Evolutionary conservation across 2,329 filamentous ascomycete genomes (phyloP).

Genomic region (Exophiala sp.): DNA sequence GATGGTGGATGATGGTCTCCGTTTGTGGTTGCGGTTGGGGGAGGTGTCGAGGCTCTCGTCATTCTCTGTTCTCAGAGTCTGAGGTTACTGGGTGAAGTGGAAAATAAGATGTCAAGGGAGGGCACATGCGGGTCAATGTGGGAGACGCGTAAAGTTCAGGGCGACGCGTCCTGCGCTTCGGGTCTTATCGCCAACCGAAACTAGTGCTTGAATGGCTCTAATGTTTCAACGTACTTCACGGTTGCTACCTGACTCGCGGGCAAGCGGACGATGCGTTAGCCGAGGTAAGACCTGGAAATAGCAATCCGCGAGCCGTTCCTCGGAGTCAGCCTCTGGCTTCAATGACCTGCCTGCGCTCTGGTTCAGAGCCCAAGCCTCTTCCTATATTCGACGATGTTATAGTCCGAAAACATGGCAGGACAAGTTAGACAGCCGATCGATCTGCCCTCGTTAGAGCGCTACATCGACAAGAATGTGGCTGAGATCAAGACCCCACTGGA

Average conservation of each 20-base stretch:
- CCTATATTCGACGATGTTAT: background rate
- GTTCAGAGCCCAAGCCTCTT: background rate
- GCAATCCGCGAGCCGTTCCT: too few relatives aligned
- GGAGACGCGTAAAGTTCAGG: background rate
- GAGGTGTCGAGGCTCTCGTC: conserved; percentile 44
- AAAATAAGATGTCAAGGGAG: background rate
- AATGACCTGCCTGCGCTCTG: background rate
- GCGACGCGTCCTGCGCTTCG: background rate
- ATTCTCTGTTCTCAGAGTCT: conserved; percentile 30
- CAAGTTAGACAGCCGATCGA: conserved; percentile 88
- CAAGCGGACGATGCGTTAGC: background rate
- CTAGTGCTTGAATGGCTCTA: too few relatives aligned
- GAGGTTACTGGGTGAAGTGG: background rate
- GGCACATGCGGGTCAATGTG: background rate
- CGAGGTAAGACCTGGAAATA: background rate
- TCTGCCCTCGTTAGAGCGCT: conserved; percentile 71
- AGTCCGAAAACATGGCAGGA: conserved; percentile 62
- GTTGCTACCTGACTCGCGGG: too few relatives aligned
- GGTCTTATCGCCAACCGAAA: background rate
- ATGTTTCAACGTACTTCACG: background rate
- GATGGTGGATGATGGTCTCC: conserved; percentile 50
- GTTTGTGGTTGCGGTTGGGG: conserved; percentile 30
- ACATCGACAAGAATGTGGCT: conserved; percentile 73
- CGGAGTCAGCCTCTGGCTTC: background rate
- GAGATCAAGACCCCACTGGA: conserved; percentile 78